Percentiles rank a stretch among this genome's conserved stretches.
These are phyloP conservation scores for Septoria linicola DNA, from an alignment of 2,329 filamentous ascomycete species.

Conservation along the genomic window DNA sequence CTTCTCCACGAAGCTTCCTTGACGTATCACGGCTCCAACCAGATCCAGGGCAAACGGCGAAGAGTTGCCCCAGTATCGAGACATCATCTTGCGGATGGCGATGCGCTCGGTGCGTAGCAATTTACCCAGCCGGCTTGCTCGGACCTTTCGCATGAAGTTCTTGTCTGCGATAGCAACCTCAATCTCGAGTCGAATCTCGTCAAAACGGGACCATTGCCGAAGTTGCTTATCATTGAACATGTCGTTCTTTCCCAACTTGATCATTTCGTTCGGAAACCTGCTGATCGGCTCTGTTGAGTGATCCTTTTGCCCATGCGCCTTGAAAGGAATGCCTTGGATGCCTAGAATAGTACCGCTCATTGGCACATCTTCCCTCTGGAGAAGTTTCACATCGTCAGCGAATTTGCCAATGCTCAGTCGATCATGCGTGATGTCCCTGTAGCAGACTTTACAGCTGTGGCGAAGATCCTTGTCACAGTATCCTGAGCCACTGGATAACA, in stretches of 20 bases:
- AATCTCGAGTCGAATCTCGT: conserved; percentile 51
- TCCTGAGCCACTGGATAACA: conserved; percentile 50
- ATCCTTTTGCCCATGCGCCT: conserved; percentile 31
- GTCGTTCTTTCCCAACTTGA: conserved; percentile 38
- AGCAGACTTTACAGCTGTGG: conserved; percentile 54
- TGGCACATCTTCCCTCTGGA: conserved; percentile 52
- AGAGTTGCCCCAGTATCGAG: conserved; percentile 67
- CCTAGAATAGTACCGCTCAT: conserved; percentile 69
- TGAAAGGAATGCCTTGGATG: conserved; percentile 52
- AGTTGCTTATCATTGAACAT: conserved; percentile 28
- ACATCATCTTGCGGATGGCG: conserved; percentile 66
- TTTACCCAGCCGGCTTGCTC: conserved; percentile 10
- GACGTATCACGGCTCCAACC: conserved; percentile 63
- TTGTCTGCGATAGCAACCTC: conserved; percentile 47
- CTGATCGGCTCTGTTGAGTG: conserved; percentile 20
- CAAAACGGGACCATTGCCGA: background rate
- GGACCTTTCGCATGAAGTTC: conserved; percentile 42
- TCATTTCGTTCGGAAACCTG: conserved; percentile 34
- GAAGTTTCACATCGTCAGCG: conserved; percentile 52
- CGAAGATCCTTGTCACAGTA: conserved; percentile 61
- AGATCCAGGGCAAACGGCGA: conserved; percentile 65
- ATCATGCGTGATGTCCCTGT: conserved; percentile 54
- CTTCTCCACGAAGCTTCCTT: conserved; percentile 67
- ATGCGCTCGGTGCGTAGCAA: conserved; percentile 35
- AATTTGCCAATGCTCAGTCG: conserved; percentile 64